Evolutionary conservation across 805 yeast species (phyloP).

Genomic region (Starmerella vaccinii): DNA sequence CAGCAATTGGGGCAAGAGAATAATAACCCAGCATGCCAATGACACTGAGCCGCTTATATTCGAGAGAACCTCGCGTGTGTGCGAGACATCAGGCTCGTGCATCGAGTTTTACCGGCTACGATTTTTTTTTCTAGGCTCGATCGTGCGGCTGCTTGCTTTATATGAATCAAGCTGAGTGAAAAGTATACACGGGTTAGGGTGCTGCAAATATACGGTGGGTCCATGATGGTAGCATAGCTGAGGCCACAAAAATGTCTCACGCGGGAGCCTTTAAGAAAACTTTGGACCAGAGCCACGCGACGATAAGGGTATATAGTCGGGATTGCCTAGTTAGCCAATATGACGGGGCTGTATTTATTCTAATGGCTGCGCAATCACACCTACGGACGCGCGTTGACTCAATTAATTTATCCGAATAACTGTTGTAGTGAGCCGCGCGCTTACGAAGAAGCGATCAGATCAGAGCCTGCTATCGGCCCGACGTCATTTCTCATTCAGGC

Average conservation of each 20-base stretch:
- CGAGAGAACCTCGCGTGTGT: slow-evolving; percentile 31
- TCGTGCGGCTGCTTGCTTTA: background rate
- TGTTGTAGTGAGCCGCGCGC: background rate
- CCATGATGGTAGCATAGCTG: background rate
- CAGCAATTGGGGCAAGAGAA: slow-evolving; percentile 63
- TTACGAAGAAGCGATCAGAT: background rate
- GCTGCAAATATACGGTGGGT: background rate
- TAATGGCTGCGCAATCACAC: too few relatives aligned
- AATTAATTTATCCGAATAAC: background rate
- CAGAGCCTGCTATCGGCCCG: too few relatives aligned
- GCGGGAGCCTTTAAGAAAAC: too few relatives aligned
- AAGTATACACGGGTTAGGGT: slow-evolving; percentile 5
- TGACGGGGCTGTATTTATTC: too few relatives aligned
- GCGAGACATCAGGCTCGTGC: background rate
- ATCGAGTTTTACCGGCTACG: background rate
- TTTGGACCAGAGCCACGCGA: too few relatives aligned
- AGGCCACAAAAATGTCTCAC: too few relatives aligned
- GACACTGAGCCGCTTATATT: slow-evolving; percentile 61
- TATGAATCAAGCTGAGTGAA: background rate
- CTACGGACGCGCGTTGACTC: too few relatives aligned
- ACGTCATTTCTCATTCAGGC: too few relatives aligned
- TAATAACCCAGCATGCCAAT: slow-evolving; percentile 70
- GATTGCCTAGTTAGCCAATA: too few relatives aligned
- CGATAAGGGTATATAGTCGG: too few relatives aligned
- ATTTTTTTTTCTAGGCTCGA: background rate